phyloP scores from a whole-genome alignment of 2,329 filamentous ascomycete genomes.

The Pseudogymnoascus sp. region DNA sequence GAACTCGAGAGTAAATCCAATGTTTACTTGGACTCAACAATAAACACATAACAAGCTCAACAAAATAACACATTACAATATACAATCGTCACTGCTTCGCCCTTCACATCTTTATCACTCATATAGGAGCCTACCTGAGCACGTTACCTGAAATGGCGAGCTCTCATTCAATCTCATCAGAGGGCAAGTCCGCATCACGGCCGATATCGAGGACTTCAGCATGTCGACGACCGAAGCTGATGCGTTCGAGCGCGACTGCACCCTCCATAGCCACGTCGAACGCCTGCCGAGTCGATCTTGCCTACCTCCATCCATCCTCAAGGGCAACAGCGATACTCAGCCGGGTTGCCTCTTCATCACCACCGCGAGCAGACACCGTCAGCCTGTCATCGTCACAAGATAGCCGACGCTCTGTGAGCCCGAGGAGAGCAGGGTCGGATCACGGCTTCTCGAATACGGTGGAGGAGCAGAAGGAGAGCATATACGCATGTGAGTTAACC shows the following conservation, averaged over 20 bases:
- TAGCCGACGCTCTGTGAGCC: neutral
- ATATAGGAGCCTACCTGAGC: neutral
- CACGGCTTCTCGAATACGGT: conserved; percentile 5
- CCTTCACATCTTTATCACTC: neutral
- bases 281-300: conserved; percentile 44
- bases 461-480: conserved; percentile 8
- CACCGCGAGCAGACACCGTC: conserved; percentile 29
- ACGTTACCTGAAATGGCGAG: conserved; percentile 2
- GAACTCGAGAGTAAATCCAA: neutral
- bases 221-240: conserved; percentile 44
- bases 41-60: neutral
- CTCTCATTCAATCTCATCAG: conserved; percentile 1
- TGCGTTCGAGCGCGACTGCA: conserved; percentile 49
- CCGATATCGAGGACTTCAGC: conserved; percentile 35
- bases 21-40: neutral
- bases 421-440: neutral
- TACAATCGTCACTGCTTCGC: neutral
- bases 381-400: conserved; percentile 11
- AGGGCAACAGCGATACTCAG: conserved; percentile 49
- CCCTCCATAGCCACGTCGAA: conserved; percentile 52
- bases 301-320: conserved; percentile 41
- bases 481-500: neutral
- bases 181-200: conserved; percentile 29
- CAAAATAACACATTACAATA: neutral
- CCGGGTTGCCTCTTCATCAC: conserved; percentile 44